Evolutionary conservation across 2,329 filamentous ascomycete genomes (phyloP).

Genomic region (Nemania serpens): DNA sequence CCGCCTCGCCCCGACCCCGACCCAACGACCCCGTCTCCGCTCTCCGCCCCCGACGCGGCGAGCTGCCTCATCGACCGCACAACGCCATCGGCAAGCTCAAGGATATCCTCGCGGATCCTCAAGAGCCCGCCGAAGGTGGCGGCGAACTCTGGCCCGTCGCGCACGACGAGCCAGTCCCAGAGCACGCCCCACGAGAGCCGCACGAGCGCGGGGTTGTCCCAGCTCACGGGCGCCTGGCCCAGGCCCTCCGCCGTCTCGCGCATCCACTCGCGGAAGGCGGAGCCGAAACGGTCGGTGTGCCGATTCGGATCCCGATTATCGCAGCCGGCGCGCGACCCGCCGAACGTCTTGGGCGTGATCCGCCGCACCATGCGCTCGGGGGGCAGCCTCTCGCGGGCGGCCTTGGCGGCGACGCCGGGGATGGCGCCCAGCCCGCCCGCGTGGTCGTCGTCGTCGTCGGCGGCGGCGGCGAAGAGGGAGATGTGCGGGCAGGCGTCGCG

Average conservation of each 20-base stretch:
- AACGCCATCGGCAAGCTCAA: slow-evolving; percentile 34
- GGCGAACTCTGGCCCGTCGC: slow-evolving; percentile 52
- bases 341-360: slow-evolving; percentile 46
- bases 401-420: slow-evolving; percentile 41
- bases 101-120: slow-evolving; percentile 43
- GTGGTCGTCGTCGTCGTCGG: slow-evolving; percentile 14
- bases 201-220: slow-evolving; percentile 42
- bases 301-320: slow-evolving; percentile 46
- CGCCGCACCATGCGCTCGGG: slow-evolving; percentile 38
- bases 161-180: slow-evolving; percentile 50
- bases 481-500: slow-evolving; percentile 46
- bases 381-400: slow-evolving; percentile 29
- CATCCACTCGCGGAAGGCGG: slow-evolving; percentile 40
- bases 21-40: slow-evolving; percentile 14
- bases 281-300: slow-evolving; percentile 45
- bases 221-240: slow-evolving; percentile 23
- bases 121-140: slow-evolving; percentile 52
- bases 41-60: slow-evolving; percentile 21
- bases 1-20: not conserved
- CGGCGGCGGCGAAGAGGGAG: slow-evolving; percentile 38
- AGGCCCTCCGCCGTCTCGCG: slow-evolving; percentile 26
- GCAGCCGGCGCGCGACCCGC: slow-evolving; percentile 43
- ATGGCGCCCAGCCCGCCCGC: slow-evolving; percentile 40
- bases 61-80: slow-evolving; percentile 25
- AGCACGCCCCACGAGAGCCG: slow-evolving; percentile 49